These are phyloP conservation scores for Lobosporangium transversale DNA, from an alignment of 192 early-diverging fungal genomes.

Conservation along the genomic window DNA sequence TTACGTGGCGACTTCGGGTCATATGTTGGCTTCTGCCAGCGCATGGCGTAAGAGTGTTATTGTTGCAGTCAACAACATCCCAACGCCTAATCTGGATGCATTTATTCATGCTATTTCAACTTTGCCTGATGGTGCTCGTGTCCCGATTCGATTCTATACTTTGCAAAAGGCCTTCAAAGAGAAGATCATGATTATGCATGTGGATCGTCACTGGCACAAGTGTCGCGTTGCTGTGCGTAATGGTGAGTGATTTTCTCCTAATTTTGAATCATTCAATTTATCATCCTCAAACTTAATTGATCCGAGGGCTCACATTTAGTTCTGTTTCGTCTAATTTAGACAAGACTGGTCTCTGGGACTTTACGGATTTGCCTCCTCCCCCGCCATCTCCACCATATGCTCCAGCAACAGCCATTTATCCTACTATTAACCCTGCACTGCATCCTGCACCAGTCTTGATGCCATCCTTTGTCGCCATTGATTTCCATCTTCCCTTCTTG, in stretches of 20 bases:
- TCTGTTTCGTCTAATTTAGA: no score
- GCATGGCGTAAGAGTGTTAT: constrained; percentile 77
- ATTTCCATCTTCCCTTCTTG: constrained; percentile 83
- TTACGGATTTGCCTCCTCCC: constrained; percentile 71
- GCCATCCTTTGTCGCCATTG: constrained; percentile 83
- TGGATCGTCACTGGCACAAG: constrained; percentile 88
- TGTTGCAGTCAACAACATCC: constrained; percentile 71
- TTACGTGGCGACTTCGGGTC: constrained; percentile 77
- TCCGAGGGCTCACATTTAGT: no score
- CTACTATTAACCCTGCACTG: constrained; percentile 74
- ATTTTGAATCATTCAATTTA: background rate
- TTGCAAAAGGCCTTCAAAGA: constrained; percentile 85
- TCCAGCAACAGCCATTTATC: constrained; percentile 78
- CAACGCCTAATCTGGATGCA: constrained; percentile 71
- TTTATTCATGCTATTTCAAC: constrained; percentile 72
- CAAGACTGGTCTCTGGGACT: constrained; percentile 83
- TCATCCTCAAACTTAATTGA: no score
- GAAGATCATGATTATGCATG: constrained; percentile 83
- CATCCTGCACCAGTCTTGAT: constrained; percentile 78
- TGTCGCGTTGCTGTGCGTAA: constrained; percentile 84
- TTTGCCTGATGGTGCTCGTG: constrained; percentile 71
- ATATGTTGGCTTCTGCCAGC: constrained; percentile 72
- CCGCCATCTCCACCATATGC: constrained; percentile 55
- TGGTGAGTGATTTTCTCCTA: constrained; percentile 34
- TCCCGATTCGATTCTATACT: constrained; percentile 74